Evolutionary conservation across 768 basidiomycete species (phyloP).

Genomic region (Pisolithus orientalis): DNA sequence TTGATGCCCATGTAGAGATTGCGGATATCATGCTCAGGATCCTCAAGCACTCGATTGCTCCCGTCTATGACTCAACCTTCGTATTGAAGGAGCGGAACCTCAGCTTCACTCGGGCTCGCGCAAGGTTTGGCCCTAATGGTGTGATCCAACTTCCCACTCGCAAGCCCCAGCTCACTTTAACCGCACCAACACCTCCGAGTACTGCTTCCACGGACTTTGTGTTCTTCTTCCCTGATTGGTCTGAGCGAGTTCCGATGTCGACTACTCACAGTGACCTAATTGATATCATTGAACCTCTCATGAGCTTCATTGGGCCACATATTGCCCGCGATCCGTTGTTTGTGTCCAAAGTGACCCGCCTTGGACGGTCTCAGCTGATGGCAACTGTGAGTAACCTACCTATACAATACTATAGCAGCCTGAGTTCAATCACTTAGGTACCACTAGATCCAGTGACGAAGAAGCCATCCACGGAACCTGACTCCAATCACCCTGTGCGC

Average conservation of each 20-base stretch:
- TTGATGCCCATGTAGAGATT: constrained; percentile 73
- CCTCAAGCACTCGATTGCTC: constrained; percentile 59
- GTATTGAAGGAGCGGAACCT: constrained; percentile 54
- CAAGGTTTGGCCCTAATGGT: constrained; percentile 58
- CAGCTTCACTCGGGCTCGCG: constrained; percentile 57
- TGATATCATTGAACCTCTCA: constrained; percentile 70
- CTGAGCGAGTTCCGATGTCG: constrained; percentile 61
- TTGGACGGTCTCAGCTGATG: constrained; percentile 62
- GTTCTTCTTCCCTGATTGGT: constrained; percentile 90
- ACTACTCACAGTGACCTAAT: constrained; percentile 60
- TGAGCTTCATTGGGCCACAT: constrained; percentile 76
- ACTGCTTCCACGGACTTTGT: constrained; percentile 73
- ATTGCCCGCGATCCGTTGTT: constrained; percentile 73
- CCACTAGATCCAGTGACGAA: constrained; percentile 56
- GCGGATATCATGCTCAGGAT: constrained; percentile 83
- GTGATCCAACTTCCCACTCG: constrained; percentile 45
- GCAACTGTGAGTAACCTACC: constrained; percentile 39
- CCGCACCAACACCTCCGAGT: constrained; percentile 75
- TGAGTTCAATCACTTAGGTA: constrained; percentile 26
- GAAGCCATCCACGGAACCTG: constrained; percentile 47
- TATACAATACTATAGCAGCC: not conserved
- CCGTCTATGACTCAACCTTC: constrained; percentile 51
- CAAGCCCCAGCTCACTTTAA: constrained; percentile 64
- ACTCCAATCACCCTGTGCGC: constrained; percentile 55
- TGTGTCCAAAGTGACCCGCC: constrained; percentile 71